Percentiles rank a stretch among this genome's conserved stretches.
Conservation (phyloP, 257 asterid species). For the Capsicum pubescens region DNA sequence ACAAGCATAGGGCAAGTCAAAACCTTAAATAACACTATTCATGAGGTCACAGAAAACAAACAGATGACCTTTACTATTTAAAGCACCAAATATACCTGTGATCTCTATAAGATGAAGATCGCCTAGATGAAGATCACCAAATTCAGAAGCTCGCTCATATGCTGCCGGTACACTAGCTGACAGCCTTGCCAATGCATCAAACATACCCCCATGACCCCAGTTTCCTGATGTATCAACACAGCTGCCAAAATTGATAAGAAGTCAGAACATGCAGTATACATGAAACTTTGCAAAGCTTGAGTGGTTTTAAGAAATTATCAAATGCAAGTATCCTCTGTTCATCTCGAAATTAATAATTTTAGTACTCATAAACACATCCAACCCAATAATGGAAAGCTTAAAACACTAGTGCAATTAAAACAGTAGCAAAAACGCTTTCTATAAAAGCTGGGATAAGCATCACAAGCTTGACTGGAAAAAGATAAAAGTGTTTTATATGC, state of each 20-base stretch:
- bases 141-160: conserved; percentile 81
- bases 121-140: conserved; percentile 87
- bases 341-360: background rate
- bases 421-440: background rate
- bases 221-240: conserved; percentile 94
- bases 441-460: conserved; percentile 7
- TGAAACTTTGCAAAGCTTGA: background rate
- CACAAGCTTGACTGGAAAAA: background rate
- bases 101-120: conserved; percentile 82
- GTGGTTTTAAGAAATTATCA: conserved; percentile 8
- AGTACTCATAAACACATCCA: background rate
- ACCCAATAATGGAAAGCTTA: background rate
- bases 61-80: conserved; percentile 16
- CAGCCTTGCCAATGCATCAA: conserved; percentile 76
- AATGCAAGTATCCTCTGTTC: background rate
- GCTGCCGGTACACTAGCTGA: conserved; percentile 67
- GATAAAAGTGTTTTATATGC: background rate
- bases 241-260: conserved; percentile 49
- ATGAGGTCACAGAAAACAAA: conserved; percentile 12
- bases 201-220: conserved; percentile 97
- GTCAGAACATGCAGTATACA: conserved; percentile 8
- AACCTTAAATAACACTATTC: background rate
- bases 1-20: background rate
- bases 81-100: conserved; percentile 53
- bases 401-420: background rate